phyloP scores from a whole-genome alignment of 257 asterid genomes.

The Solanum appendiculatum region DNA sequence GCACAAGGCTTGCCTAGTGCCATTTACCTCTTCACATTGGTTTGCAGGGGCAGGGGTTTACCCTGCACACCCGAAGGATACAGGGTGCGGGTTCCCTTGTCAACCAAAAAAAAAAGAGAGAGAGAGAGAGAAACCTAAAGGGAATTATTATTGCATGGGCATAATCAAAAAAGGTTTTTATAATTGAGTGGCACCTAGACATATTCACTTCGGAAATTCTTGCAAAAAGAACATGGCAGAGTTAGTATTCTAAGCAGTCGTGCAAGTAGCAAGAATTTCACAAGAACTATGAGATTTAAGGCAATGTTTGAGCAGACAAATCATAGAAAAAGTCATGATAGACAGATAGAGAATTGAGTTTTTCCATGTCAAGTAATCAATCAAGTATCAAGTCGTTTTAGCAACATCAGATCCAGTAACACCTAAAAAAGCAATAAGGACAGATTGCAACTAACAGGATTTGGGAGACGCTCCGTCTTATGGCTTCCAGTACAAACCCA shows the following conservation, averaged over 20 bases:
- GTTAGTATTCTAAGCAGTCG: not conserved
- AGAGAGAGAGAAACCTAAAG: not conserved
- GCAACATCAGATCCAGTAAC: not conserved
- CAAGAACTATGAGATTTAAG: not conserved
- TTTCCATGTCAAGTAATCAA: not conserved
- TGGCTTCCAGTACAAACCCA: constrained; percentile 63
- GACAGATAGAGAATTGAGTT: not conserved
- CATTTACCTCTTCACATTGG: not conserved
- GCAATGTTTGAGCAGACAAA: not conserved
- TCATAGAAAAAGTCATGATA: not conserved
- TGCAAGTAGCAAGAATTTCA: not conserved
- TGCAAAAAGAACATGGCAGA: not conserved
- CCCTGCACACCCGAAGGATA: not conserved
- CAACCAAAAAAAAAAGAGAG: not conserved
- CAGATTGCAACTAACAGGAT: constrained; percentile 45
- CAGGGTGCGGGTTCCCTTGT: not conserved
- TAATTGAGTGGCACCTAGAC: not conserved
- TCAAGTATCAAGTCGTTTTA: not conserved
- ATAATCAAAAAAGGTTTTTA: not conserved
- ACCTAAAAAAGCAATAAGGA: not conserved
- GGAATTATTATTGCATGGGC: not conserved
- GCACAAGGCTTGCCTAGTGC: not conserved
- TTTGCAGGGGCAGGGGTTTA: not conserved
- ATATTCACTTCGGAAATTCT: not conserved
- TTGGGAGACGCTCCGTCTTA: constrained; percentile 33